These are phyloP conservation scores for Exophiala calicioides DNA, from an alignment of 2,329 filamentous ascomycete species.

Conservation along the genomic window DNA sequence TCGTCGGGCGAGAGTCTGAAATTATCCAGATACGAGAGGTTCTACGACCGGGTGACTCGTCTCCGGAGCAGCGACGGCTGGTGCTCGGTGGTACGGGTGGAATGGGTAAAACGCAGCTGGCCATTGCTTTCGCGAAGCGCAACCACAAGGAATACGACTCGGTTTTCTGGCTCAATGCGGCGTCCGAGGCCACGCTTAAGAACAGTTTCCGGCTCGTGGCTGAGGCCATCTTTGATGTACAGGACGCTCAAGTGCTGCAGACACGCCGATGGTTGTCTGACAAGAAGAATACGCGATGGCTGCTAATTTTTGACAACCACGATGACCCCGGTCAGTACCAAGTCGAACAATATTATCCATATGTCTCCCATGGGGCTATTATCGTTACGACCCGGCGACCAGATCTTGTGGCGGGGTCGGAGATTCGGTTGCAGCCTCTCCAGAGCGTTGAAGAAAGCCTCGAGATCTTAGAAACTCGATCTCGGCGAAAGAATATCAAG, in stretches of 20 bases:
- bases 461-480: slow-evolving; percentile 16
- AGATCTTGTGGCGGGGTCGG: slow-evolving; percentile 6
- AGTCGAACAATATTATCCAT: slow-evolving; percentile 24
- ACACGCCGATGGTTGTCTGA: slow-evolving; percentile 25
- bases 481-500: slow-evolving; percentile 12
- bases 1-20: not conserved
- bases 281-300: slow-evolving; percentile 27
- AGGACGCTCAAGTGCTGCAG: not conserved
- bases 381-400: slow-evolving; percentile 30
- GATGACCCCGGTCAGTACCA: slow-evolving; percentile 23
- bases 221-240: slow-evolving; percentile 1
- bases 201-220: slow-evolving; percentile 33
- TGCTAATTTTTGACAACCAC: slow-evolving; percentile 32
- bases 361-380: slow-evolving; percentile 23
- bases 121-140: slow-evolving; percentile 31
- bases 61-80: not conserved
- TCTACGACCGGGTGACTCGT: not conserved
- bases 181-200: slow-evolving; percentile 39
- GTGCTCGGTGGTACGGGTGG: not conserved
- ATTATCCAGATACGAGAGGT: not conserved
- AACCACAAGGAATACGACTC: slow-evolving; percentile 42
- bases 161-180: slow-evolving; percentile 49
- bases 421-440: slow-evolving; percentile 13
- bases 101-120: no score
- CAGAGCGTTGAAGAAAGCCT: slow-evolving; percentile 13